phyloP scores from a whole-genome alignment of 2,329 filamentous ascomycete genomes.

The Ophioceras dolichostomum region DNA sequence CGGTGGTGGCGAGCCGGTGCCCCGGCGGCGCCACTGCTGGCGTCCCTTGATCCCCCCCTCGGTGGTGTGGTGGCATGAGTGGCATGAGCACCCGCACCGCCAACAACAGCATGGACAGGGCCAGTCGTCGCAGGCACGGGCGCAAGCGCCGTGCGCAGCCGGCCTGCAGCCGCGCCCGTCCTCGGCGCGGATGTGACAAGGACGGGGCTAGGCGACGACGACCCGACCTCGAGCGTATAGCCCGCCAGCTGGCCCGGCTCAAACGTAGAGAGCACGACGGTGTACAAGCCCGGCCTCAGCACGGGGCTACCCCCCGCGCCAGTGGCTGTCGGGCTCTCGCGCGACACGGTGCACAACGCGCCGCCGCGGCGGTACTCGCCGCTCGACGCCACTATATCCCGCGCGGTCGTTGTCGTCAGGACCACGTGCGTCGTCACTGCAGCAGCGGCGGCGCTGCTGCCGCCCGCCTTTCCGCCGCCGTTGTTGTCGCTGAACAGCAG shows the following conservation, averaged over 20 bases:
- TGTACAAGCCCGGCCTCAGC: slow-evolving; percentile 66
- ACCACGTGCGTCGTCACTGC: not conserved
- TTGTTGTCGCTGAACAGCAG: slow-evolving; percentile 59
- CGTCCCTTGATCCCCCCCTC: no score
- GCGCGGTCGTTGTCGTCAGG: slow-evolving; percentile 21
- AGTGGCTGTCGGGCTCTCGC: slow-evolving; percentile 14
- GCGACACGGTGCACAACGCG: slow-evolving; percentile 46
- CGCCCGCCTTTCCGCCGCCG: slow-evolving; percentile 10
- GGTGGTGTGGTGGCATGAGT: no score
- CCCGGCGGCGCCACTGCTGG: no score
- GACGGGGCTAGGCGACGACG: slow-evolving; percentile 37
- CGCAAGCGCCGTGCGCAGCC: slow-evolving; percentile 48
- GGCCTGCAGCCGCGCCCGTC: slow-evolving; percentile 58
- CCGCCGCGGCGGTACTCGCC: slow-evolving; percentile 81
- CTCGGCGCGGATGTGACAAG: slow-evolving; percentile 45
- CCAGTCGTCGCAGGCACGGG: slow-evolving; percentile 26
- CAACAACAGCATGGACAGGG: not conserved
- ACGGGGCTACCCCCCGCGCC: slow-evolving; percentile 12
- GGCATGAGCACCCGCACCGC: not conserved
- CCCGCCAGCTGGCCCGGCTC: slow-evolving; percentile 64
- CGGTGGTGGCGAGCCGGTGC: not conserved
- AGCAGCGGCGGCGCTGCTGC: slow-evolving; percentile 45
- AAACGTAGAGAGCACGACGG: slow-evolving; percentile 82
- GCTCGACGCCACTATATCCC: slow-evolving; percentile 71
- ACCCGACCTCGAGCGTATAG: slow-evolving; percentile 60